These are phyloP conservation scores for Fulvia fulva DNA, from an alignment of 2,329 filamentous ascomycete species.

Conservation along the genomic window DNA sequence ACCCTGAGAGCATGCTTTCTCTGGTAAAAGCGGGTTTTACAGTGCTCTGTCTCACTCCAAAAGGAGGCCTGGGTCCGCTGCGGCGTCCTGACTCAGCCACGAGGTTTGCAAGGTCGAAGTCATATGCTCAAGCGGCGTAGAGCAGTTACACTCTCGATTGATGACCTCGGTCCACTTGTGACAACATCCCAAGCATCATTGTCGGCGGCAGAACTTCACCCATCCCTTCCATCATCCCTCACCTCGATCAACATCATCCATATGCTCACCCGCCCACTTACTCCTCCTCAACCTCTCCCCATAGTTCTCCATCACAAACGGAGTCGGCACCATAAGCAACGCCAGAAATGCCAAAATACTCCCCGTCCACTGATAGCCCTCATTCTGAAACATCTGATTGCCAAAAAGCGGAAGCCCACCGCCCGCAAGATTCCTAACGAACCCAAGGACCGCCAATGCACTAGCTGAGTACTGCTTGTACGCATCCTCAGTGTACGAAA, in stretches of 20 bases:
- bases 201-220: too few relatives aligned
- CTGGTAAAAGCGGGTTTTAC: too few relatives aligned
- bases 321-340: conserved; percentile 26
- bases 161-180: too few relatives aligned
- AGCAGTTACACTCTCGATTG: too few relatives aligned
- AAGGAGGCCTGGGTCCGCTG: too few relatives aligned
- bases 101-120: too few relatives aligned
- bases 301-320: conserved; percentile 24
- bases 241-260: not conserved
- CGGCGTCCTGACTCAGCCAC: too few relatives aligned
- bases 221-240: too few relatives aligned
- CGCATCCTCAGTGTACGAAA: conserved; percentile 47
- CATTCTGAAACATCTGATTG: conserved; percentile 32
- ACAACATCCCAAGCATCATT: too few relatives aligned
- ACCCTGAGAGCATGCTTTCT: too few relatives aligned
- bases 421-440: conserved; percentile 35
- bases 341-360: conserved; percentile 39
- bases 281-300: conserved; percentile 4
- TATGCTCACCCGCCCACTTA: not conserved
- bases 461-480: conserved; percentile 43
- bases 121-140: too few relatives aligned
- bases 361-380: conserved; percentile 34
- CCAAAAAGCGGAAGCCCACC: conserved; percentile 39
- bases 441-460: conserved; percentile 37
- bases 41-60: too few relatives aligned